A percentile compares a stretch with the other conserved stretches of the same genome.
Evolutionary conservation across 352 stramenopile genomes (phyloP).

Genomic region (Globisporangium middletonii): DNA sequence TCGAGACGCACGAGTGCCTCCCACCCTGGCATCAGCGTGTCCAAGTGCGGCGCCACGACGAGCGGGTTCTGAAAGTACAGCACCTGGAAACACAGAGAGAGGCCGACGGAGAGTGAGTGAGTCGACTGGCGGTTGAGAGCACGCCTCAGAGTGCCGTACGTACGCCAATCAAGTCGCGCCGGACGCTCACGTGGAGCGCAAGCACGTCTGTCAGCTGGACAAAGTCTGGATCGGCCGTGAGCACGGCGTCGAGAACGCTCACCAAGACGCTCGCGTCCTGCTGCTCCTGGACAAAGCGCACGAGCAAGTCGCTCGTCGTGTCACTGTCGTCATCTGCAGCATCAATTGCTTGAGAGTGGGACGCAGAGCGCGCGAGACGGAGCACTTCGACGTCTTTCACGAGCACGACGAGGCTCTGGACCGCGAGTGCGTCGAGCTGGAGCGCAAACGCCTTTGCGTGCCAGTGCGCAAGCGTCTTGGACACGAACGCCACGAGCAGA

Average conservation of each 20-base stretch:
- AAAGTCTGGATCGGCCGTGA: conserved; percentile 32
- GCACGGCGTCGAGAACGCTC: conserved; percentile 38
- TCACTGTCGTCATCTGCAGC: background rate
- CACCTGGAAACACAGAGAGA: conserved; percentile 15
- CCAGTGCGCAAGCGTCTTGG: conserved; percentile 16
- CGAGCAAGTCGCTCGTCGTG: conserved; percentile 8
- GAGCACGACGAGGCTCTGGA: conserved; percentile 33
- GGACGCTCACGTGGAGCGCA: conserved; percentile 14
- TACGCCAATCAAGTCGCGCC: conserved; percentile 49
- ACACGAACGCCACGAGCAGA: conserved; percentile 26
- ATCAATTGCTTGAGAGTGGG: conserved; percentile 1
- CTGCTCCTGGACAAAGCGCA: conserved; percentile 21
- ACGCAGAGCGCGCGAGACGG: background rate
- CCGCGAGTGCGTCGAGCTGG: conserved; percentile 30
- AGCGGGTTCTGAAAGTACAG: conserved; percentile 65
- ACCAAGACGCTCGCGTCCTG: conserved; percentile 24
- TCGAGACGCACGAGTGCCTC: conserved; percentile 33
- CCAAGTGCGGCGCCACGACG: conserved; percentile 32
- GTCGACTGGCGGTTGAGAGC: background rate
- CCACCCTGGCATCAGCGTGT: conserved; percentile 50
- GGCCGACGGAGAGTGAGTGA: conserved; percentile 5
- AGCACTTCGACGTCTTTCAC: conserved; percentile 44
- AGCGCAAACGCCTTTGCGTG: conserved; percentile 18
- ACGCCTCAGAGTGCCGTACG: conserved; percentile 3
- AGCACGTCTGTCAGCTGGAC: conserved; percentile 13